phyloP scores from a whole-genome alignment of 2,329 filamentous ascomycete genomes.

The Fusarium nanum region DNA sequence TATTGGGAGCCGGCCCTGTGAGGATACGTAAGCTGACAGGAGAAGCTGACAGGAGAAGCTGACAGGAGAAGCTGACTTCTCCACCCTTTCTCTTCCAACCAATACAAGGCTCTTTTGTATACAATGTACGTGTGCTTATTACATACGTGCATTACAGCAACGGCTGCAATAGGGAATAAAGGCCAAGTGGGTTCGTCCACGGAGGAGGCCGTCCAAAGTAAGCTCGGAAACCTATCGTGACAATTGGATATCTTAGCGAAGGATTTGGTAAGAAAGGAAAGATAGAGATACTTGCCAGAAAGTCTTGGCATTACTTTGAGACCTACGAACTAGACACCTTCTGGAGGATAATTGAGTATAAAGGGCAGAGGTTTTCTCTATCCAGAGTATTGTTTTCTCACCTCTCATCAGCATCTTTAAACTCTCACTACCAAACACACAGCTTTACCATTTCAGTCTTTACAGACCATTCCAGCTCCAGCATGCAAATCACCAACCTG shows the following conservation, averaged over 20 bases:
- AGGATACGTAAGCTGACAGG: not conserved
- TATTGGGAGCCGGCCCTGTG: not conserved
- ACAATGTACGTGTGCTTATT: not conserved
- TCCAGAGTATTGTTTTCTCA: no score
- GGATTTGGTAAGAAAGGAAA: no score
- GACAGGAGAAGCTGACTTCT: not conserved
- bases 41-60: not conserved
- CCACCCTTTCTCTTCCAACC: fast-evolving
- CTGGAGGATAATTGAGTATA: not conserved
- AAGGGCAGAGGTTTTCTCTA: no score
- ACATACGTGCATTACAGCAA: no score
- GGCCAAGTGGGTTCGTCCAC: not conserved
- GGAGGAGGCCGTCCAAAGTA: not conserved
- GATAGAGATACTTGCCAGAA: not conserved
- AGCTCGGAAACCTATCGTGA: not conserved
- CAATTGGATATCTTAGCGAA: not conserved
- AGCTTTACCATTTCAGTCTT: not conserved
- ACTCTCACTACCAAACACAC: fast-evolving
- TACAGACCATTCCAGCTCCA: not conserved
- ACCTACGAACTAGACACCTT: not conserved
- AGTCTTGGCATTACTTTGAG: not conserved
- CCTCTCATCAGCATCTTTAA: no score
- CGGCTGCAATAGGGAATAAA: fast-evolving
- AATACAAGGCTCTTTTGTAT: not conserved
- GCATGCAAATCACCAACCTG: not conserved